These are phyloP conservation scores for Rossbeevera mucosa DNA, from an alignment of 768 basidiomycete genomes.

Conservation along the genomic window DNA sequence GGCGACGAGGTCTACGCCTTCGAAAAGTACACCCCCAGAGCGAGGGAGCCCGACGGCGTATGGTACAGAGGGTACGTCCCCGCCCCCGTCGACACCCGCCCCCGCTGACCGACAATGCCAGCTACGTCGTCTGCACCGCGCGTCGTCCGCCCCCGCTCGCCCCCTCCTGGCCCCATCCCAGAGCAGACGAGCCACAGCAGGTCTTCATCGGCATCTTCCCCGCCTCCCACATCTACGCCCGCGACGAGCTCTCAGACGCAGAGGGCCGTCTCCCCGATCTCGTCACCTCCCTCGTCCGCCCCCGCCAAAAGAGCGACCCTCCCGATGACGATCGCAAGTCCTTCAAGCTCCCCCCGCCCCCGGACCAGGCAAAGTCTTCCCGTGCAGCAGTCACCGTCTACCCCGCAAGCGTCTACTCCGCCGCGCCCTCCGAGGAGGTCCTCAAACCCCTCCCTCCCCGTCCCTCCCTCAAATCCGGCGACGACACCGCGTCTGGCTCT, in stretches of 20 bases:
- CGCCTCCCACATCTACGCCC: conserved; percentile 79
- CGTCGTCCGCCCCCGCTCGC: conserved; percentile 62
- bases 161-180: conserved; percentile 58
- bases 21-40: conserved; percentile 76
- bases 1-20: conserved; percentile 98
- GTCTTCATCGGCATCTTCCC: conserved; percentile 96
- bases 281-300: conserved; percentile 48
- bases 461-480: conserved; percentile 91
- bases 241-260: conserved; percentile 83
- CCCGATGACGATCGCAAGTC: conserved; percentile 59
- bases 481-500: conserved; percentile 82
- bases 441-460: conserved; percentile 80
- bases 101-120: too few relatives aligned
- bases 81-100: too few relatives aligned
- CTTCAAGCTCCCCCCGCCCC: conserved; percentile 68
- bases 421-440: conserved; percentile 60
- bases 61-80: conserved; percentile 96
- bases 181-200: conserved; percentile 74
- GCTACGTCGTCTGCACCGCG: conserved; percentile 79
- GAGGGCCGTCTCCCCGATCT: conserved; percentile 80
- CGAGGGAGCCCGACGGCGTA: conserved; percentile 68
- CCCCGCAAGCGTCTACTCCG: conserved; percentile 69
- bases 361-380: conserved; percentile 69
- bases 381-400: conserved; percentile 71
- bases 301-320: conserved; percentile 53